Percentiles rank a stretch among this genome's conserved stretches.
These are phyloP conservation scores for Apiospora rasikravindrae DNA, from an alignment of 2,329 filamentous ascomycete species.

Conservation along the genomic window DNA sequence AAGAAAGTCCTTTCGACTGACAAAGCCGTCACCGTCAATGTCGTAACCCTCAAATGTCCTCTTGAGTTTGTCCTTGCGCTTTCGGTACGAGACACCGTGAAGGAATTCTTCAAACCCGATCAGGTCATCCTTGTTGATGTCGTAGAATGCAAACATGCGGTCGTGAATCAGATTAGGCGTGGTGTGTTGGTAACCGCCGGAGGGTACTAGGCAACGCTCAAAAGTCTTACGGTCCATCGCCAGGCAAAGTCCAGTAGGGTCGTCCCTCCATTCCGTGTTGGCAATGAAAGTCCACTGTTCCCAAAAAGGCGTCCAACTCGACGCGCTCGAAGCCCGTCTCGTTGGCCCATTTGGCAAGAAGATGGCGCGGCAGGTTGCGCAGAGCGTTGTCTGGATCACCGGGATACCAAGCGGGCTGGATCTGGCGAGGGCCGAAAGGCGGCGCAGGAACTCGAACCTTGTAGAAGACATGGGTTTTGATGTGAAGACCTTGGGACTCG, in stretches of 20 bases:
- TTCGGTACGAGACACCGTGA: constrained; percentile 75
- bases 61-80: constrained; percentile 70
- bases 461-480: constrained; percentile 94
- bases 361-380: constrained; percentile 66
- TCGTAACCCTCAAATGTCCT: constrained; percentile 90
- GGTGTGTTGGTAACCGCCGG: constrained; percentile 77
- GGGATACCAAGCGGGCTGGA: constrained; percentile 85
- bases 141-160: constrained; percentile 96
- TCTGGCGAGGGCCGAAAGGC: constrained; percentile 79
- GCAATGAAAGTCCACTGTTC: constrained; percentile 97
- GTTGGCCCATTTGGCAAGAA: constrained; percentile 71
- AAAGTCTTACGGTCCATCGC: constrained; percentile 95
- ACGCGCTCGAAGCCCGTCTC: constrained; percentile 83
- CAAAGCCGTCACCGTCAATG: constrained; percentile 84
- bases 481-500: constrained; percentile 78
- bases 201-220: constrained; percentile 85
- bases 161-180: constrained; percentile 92
- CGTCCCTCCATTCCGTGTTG: constrained; percentile 80
- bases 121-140: constrained; percentile 83
- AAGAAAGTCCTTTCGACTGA: constrained; percentile 85
- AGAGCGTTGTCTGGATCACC: constrained; percentile 79
- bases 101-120: constrained; percentile 95
- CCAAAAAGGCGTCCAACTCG: constrained; percentile 88
- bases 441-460: constrained; percentile 92
- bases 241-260: constrained; percentile 76